These are phyloP conservation scores for Fusarium nodosum DNA, from an alignment of 2,329 filamentous ascomycete genomes.

Conservation along the genomic window DNA sequence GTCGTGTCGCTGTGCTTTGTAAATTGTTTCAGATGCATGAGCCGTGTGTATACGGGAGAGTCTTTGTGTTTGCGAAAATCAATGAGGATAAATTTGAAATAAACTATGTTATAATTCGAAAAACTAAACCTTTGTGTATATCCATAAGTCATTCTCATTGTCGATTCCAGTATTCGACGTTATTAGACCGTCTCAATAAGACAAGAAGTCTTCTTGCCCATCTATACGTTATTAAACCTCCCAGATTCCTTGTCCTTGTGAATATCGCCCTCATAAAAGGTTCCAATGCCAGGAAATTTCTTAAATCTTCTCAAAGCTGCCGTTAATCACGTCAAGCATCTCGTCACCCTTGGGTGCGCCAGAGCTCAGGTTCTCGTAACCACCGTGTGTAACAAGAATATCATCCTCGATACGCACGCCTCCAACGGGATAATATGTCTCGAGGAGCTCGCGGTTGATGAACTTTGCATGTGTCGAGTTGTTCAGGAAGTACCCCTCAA, in stretches of 20 bases:
- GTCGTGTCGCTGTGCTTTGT: constrained; percentile 34
- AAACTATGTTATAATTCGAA: constrained; percentile 16
- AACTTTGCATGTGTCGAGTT: constrained; percentile 70
- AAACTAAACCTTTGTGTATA: background rate
- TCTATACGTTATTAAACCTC: constrained; percentile 14
- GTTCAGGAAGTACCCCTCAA: constrained; percentile 76
- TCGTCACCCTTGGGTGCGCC: constrained; percentile 80
- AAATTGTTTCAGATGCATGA: constrained; percentile 42
- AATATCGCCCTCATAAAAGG: background rate
- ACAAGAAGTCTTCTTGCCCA: background rate
- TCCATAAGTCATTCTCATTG: constrained; percentile 17
- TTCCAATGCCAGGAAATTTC: background rate
- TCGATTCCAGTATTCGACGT: background rate
- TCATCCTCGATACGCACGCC: constrained; percentile 96
- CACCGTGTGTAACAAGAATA: constrained; percentile 81
- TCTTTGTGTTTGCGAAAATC: constrained; percentile 30
- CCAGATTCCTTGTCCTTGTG: constrained; percentile 4
- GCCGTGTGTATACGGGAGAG: constrained; percentile 39
- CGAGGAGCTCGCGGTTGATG: constrained; percentile 75
- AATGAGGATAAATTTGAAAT: constrained; percentile 43
- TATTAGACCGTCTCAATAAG: background rate
- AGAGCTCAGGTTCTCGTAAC: constrained; percentile 85
- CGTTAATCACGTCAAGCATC: constrained; percentile 72
- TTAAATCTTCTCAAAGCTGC: constrained; percentile 49
- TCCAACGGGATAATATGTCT: constrained; percentile 81